Evolutionary conservation across 768 basidiomycete species (phyloP), one percentile per base, ranked within the genome.

Genomic region (Xanthoconium purpureum): DNA sequence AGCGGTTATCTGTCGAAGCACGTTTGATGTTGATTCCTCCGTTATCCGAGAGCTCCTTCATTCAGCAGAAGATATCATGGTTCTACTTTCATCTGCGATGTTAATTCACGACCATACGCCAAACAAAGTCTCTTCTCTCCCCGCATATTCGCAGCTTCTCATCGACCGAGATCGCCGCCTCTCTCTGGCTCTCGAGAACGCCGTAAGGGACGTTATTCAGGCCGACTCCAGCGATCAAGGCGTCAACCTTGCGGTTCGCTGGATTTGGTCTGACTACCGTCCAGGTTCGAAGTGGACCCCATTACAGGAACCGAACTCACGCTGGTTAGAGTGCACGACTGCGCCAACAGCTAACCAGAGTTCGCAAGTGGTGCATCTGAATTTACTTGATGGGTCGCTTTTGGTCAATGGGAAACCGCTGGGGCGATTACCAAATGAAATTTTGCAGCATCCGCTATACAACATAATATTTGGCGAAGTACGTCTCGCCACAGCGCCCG

Each of bases 1-100:
- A 33, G 77, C 77, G 1, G 65, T 68, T 3, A 69, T 70, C 15
- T 80, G 79, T 60, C 69, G 78, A 18, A 63, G 67, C 18, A 69
- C 61, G 0, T 70, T 69, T n/a, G 61, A 75, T 36, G 69, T 71
- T 0, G 68, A 63, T 35, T 36, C 55, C 5, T n/a, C 32, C 1
- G 28, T 61, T 43, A 33, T 54, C 6, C 47, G 12, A 1, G n/a
- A 30, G 12, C 20, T 30, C 29, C 38, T 75, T n/a, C 18, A 18
- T 11, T 61, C 60, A 1, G 45, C 54, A 13, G 52, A 53, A 20
- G 74, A 75, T 29, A 29, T 73, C n/a, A 50, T 58, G 0, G 18
- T 60, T 29, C 51, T 68, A 13, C 48, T 69, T 14, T 61, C 67
- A n/a, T 70, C 61, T 18, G 56, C 63, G 0, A 59, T 75, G 35